Percentiles rank a stretch among this genome's conserved stretches.
These are phyloP conservation scores for Diaporthe vaccinii DNA, from an alignment of 2,329 filamentous ascomycete genomes.

Conservation along the genomic window DNA sequence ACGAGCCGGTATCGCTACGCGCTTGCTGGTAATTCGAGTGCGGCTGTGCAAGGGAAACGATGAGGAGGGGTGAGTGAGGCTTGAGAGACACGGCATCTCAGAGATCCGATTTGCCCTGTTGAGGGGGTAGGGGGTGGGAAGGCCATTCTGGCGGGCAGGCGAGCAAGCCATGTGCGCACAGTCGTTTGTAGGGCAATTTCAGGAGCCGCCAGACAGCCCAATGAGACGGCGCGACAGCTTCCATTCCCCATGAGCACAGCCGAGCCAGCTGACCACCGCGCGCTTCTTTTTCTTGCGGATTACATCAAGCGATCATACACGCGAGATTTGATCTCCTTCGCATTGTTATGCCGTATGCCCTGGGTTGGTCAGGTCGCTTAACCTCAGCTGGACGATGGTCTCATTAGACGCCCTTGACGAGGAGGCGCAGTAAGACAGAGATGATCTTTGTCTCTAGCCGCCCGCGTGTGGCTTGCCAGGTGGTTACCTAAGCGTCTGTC, in stretches of 20 bases:
- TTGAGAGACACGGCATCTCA: slow-evolving; percentile 22
- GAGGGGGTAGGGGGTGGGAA: background rate
- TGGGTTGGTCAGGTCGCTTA: background rate
- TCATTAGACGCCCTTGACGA: slow-evolving; percentile 33
- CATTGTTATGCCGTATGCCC: background rate
- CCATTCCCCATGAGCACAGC: background rate
- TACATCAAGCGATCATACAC: slow-evolving; percentile 31
- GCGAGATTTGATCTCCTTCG: slow-evolving; percentile 24
- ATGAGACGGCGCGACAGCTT: slow-evolving; percentile 25
- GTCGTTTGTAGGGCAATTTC: slow-evolving; percentile 17
- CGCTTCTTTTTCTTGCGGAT: slow-evolving; percentile 24
- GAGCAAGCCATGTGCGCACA: background rate
- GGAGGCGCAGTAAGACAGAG: slow-evolving; percentile 3
- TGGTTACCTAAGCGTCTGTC: slow-evolving; percentile 34
- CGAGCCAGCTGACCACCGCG: slow-evolving; percentile 28
- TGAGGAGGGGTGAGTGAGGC: background rate
- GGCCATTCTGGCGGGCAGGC: slow-evolving; percentile 1
- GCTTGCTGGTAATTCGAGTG: slow-evolving; percentile 23
- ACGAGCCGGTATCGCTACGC: slow-evolving; percentile 35
- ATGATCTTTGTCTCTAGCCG: slow-evolving; percentile 17
- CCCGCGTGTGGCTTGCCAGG: background rate
- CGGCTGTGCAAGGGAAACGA: slow-evolving; percentile 22
- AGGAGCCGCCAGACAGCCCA: slow-evolving; percentile 40
- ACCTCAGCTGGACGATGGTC: slow-evolving; percentile 35
- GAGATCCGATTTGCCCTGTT: slow-evolving; percentile 33